phyloP scores from a whole-genome alignment of 2,329 filamentous ascomycete species.

The Hypocrella siamensis region DNA sequence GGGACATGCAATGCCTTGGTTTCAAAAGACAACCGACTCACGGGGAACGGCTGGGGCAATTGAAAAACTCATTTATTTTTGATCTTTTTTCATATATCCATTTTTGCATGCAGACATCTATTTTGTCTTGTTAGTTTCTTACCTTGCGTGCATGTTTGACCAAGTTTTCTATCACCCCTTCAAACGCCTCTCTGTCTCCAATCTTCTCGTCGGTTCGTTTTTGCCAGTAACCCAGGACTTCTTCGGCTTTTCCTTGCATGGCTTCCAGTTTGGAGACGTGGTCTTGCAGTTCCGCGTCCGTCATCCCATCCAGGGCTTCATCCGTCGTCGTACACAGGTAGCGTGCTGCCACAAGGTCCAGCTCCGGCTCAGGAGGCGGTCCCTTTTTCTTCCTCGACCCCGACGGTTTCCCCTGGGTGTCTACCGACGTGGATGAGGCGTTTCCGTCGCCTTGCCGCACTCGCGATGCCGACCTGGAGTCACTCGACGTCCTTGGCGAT shows the following conservation, averaged over 20 bases:
- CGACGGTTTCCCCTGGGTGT: conserved; percentile 39
- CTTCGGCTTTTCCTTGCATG: conserved; percentile 55
- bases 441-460: conserved; percentile 32
- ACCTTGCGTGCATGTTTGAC: conserved; percentile 82
- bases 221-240: conserved; percentile 78
- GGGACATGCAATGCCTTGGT: too few relatives aligned
- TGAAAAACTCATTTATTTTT: background rate
- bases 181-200: conserved; percentile 83
- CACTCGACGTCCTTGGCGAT: conserved; percentile 39
- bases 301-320: conserved; percentile 66
- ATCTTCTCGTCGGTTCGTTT: conserved; percentile 73
- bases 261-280: conserved; percentile 57
- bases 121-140: conserved; percentile 41
- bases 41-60: background rate
- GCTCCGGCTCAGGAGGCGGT: conserved; percentile 52
- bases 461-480: conserved; percentile 32
- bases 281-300: conserved; percentile 54
- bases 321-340: conserved; percentile 74
- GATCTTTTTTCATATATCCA: too few relatives aligned
- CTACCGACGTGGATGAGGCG: conserved; percentile 41
- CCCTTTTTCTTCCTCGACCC: conserved; percentile 33
- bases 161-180: conserved; percentile 91
- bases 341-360: conserved; percentile 65
- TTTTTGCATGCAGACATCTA: background rate
- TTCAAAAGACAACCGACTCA: background rate